Percentiles rank a stretch among this genome's conserved stretches.
Conservation (phyloP, 2,329 filamentous ascomycete genomes). For the Penicillium sp. region DNA sequence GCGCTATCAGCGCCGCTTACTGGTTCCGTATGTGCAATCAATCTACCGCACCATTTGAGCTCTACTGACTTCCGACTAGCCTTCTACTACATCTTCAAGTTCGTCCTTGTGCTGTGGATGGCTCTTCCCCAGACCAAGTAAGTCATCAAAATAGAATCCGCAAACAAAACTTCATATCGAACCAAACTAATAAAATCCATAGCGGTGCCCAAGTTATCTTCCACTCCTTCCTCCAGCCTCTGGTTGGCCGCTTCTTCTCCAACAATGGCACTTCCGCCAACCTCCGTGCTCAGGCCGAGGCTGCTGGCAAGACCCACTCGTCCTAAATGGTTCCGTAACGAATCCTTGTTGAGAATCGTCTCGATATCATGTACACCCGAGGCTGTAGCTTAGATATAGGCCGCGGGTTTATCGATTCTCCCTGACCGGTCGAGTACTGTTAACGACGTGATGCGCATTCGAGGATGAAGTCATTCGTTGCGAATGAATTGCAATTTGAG, state of each 20-base stretch:
- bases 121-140: slow-evolving; percentile 92
- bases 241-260: slow-evolving; percentile 89
- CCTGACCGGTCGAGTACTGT: slow-evolving; percentile 3
- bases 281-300: slow-evolving; percentile 84
- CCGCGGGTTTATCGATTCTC: slow-evolving; percentile 24
- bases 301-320: slow-evolving; percentile 64
- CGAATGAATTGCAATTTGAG: slow-evolving; percentile 7
- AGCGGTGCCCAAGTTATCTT: slow-evolving; percentile 97
- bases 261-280: slow-evolving; percentile 75
- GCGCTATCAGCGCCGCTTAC: slow-evolving; percentile 65
- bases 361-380: slow-evolving; percentile 12
- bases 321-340: slow-evolving; percentile 44
- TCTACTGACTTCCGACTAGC: slow-evolving; percentile 45
- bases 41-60: neutral
- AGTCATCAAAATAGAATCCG: slow-evolving; percentile 36
- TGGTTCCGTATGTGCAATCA: slow-evolving; percentile 60
- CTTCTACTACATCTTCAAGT: slow-evolving; percentile 99
- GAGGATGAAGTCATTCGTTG: slow-evolving; percentile 1
- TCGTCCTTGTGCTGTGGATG: slow-evolving; percentile 95
- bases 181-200: slow-evolving; percentile 3
- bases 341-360: slow-evolving; percentile 21
- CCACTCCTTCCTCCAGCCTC: slow-evolving; percentile 89
- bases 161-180: neutral
- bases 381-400: slow-evolving; percentile 5
- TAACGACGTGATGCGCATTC: slow-evolving; percentile 13